Evolutionary conservation across 148 eudicot species (phyloP), one percentile per base, ranked within the genome.

Genomic region (Suaeda aralocaspica): DNA sequence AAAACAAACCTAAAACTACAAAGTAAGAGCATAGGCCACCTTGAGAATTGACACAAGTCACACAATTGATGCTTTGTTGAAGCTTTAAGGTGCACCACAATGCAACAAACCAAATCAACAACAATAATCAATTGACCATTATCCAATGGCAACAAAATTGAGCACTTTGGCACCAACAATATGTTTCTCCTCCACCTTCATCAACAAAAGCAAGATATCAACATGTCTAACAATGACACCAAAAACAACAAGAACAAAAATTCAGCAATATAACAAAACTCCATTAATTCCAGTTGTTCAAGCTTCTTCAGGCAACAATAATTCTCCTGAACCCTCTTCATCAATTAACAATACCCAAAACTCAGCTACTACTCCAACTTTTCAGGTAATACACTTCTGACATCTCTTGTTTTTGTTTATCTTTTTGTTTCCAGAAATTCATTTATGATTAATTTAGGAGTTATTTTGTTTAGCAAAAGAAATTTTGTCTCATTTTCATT

Each of bases 301-400:
- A 30, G 81, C 74, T 44, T 31, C 77, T 68, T 65, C 75, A 19
- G 61, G 64, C 33, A 75, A 70, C 10, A 66, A 64, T 33, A 66
- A 64, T 33, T 64, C 73, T 10, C 24, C 67, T 18, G 64, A 70
- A n/a, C 74, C 79, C 70, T 31, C 52, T 34, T 58, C 67, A 31
- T 41, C 77, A 1, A n/a, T 41, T 48, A 48, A 48, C 51, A n/a
- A n/a, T n/a, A 1, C 51, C n/a, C 51, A 1, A 6, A 26, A 16
- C 51, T 51, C 12, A n/a, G 24, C 41, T 59, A 45, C n/a, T 74
- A 28, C 66, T 31, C 53, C 74, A n/a, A 6, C 65, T 70, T 39
- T 49, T 28, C 71, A 64, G 75, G 71, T 76, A 12, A 26, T 28
- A 25, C 55, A 29, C 29, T 41, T 16, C 24, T 42, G 49, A 13